Percentiles rank a stretch among this genome's conserved stretches.
Conservation (phyloP, 352 stramenopile species). For the Phytophthora sansomeana region DNA sequence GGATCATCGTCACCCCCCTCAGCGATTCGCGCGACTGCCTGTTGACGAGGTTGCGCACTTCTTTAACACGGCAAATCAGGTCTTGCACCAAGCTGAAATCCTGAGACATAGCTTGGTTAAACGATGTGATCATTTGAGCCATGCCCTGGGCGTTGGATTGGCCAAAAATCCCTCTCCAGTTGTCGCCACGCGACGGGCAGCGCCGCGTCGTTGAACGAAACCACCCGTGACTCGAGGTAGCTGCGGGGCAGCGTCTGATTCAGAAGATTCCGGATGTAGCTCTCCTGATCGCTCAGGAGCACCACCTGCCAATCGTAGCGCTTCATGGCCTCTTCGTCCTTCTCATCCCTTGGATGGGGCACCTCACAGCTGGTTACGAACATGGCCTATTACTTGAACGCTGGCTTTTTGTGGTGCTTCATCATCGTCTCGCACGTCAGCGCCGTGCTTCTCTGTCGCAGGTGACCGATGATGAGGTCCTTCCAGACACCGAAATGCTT, state of each 20-base stretch:
- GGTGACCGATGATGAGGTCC: neutral
- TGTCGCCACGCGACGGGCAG: neutral
- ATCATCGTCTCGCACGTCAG: neutral
- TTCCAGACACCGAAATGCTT: neutral
- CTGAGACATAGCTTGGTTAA: neutral
- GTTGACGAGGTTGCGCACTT: constrained; percentile 7
- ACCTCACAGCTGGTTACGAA: neutral
- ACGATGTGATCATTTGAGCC: neutral
- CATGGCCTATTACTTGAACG: neutral
- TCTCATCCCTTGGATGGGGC: neutral
- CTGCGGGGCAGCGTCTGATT: too few relatives aligned
- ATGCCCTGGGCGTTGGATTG: neutral
- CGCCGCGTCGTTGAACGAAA: neutral
- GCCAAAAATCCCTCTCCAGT: neutral
- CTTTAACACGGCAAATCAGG: neutral
- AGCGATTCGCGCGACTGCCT: neutral
- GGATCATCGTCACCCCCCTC: neutral
- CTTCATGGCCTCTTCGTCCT: neutral
- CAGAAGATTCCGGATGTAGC: neutral
- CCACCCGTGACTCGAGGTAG: too few relatives aligned
- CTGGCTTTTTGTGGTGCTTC: too few relatives aligned
- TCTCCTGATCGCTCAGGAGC: neutral
- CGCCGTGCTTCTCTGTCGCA: neutral
- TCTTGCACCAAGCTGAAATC: neutral
- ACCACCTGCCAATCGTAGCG: neutral